Evolutionary conservation across 352 stramenopile species (phyloP).

Genomic region (Phytophthora lateralis): DNA sequence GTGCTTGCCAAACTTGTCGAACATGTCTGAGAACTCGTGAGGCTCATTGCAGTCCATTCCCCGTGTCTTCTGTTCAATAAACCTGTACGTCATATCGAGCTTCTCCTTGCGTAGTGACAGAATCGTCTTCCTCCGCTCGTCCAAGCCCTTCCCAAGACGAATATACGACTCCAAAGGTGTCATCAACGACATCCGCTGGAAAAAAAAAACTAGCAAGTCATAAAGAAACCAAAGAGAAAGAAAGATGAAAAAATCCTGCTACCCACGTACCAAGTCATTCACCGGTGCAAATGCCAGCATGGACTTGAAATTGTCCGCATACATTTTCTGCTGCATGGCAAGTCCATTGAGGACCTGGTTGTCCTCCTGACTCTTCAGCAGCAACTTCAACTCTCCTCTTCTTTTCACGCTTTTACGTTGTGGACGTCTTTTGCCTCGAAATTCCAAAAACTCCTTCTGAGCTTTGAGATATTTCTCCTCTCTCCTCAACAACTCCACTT

Average conservation of each 20-base stretch:
- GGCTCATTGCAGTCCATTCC: constrained; percentile 52
- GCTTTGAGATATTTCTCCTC: constrained; percentile 64
- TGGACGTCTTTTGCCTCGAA: constrained; percentile 39
- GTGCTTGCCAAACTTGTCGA: constrained; percentile 79
- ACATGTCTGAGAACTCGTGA: constrained; percentile 72
- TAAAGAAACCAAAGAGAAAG: neutral
- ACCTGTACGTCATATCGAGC: constrained; percentile 77
- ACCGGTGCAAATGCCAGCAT: constrained; percentile 71
- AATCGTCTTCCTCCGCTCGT: constrained; percentile 57
- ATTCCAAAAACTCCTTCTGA: constrained; percentile 69
- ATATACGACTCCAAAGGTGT: constrained; percentile 80
- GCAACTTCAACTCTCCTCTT: constrained; percentile 43
- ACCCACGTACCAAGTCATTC: constrained; percentile 52
- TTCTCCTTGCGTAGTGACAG: constrained; percentile 68
- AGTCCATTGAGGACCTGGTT: constrained; percentile 53
- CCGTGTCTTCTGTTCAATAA: constrained; percentile 68
- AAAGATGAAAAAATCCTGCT: neutral
- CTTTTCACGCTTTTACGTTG: constrained; percentile 43
- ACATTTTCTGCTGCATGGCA: constrained; percentile 63
- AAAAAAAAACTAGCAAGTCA: constrained; percentile 7
- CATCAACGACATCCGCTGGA: constrained; percentile 66
- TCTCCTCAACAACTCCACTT: constrained; percentile 57
- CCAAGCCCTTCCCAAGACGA: constrained; percentile 49
- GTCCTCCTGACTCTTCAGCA: constrained; percentile 47
- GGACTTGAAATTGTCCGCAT: constrained; percentile 71